Percentiles rank a stretch among this genome's conserved stretches.
phyloP scores from a whole-genome alignment of 164 flowering plant genomes.

The Vitis rotundifolia region DNA sequence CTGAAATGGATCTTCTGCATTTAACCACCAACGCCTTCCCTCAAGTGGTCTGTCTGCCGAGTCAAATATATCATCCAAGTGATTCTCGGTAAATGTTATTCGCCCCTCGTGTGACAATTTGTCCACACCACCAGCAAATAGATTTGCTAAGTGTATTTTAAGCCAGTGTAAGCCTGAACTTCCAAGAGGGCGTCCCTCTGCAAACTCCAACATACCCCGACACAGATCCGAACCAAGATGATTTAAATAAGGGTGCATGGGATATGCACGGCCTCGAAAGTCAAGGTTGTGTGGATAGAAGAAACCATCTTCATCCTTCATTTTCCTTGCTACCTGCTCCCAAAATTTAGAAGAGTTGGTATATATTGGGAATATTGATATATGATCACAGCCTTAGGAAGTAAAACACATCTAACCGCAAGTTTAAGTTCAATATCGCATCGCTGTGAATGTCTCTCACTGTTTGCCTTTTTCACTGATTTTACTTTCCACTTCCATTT shows the following conservation, averaged over 20 bases:
- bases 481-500: slow-evolving; percentile 92
- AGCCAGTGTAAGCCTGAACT: slow-evolving; percentile 87
- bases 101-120: slow-evolving; percentile 83
- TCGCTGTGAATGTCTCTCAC: slow-evolving; percentile 84
- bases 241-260: slow-evolving; percentile 96
- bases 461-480: slow-evolving; percentile 68
- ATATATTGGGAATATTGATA: slow-evolving; percentile 64
- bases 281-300: slow-evolving; percentile 96
- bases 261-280: slow-evolving; percentile 98
- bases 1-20: slow-evolving; percentile 97
- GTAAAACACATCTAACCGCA: slow-evolving; percentile 63
- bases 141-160: slow-evolving; percentile 92
- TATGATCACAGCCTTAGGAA: slow-evolving; percentile 68
- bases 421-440: slow-evolving; percentile 95
- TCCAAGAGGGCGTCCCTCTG: slow-evolving; percentile 94
- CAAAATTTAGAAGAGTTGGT: slow-evolving; percentile 44
- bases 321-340: slow-evolving; percentile 82
- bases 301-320: slow-evolving; percentile 94
- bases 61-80: slow-evolving; percentile 85
- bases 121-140: slow-evolving; percentile 94
- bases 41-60: slow-evolving; percentile 96
- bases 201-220: slow-evolving; percentile 89
- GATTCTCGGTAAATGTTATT: slow-evolving; percentile 78
- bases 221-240: slow-evolving; percentile 98
- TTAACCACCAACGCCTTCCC: slow-evolving; percentile 94